Base-by-base conservation (phyloP, 2,329 filamentous ascomycete genomes). In the Chaetomiaceae sp. region DNA sequence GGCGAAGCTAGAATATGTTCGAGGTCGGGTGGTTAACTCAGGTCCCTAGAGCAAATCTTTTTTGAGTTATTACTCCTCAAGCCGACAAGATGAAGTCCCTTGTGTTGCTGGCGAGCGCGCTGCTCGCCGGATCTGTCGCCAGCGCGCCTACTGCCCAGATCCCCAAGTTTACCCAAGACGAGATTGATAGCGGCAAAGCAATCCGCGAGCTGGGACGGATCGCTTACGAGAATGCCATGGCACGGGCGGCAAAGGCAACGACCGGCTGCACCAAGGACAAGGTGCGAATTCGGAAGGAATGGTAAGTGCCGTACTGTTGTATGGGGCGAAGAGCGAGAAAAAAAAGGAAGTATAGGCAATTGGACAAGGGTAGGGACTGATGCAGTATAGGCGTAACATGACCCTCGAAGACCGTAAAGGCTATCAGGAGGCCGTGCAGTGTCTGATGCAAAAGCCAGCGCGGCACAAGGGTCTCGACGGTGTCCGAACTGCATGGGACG, bases 191-290 rank as follows among this genome's bases (percentile, higher is more conserved):
- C 10, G 40, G 40, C 40, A 30, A 29, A 29, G 40, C 40, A n/a
- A 43, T 43, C 40, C 40, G 40, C 2, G 40, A 43, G n/a, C 25
- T 43, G 13, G 40, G 40, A 8, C 40, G 40, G 9, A 43, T 43
- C n/a, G 40, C 40, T 2, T 43, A 43, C 25, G 40, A 43, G 8
- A 43, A 43, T 29, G 40, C 40, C 40, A 16, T 43, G 25, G 40
- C 40, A 13, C 40, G 40, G 13, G 40, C 27, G 9, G 40, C 9
- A 5, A 30, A 20, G n/a, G 23, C 40, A 20, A 43, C 40, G 14
- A 30, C 23, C n/a, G 40, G 40, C n/a, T 43, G 40, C 27, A 43
- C 40, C n/a, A 43, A 43, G 40, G 40, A 43, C n/a, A 43, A 43
- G 8, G 40, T 43, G 40, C 40, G 40, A 14, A 43, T 43, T 29